phyloP scores from a whole-genome alignment of 768 basidiomycete genomes.

The Suillus americanus region DNA sequence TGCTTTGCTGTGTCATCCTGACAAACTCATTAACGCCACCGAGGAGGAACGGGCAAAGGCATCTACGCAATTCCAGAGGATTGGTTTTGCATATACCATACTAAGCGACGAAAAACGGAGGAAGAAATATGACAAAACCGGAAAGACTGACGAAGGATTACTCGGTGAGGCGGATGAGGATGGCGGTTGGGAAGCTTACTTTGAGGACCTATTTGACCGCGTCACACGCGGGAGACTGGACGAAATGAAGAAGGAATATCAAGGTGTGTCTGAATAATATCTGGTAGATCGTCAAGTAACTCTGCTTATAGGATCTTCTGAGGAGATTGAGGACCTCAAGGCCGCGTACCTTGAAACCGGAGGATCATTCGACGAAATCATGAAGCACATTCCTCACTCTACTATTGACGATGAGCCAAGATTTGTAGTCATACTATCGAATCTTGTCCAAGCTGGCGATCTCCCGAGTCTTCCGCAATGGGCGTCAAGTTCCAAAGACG shows the following conservation, averaged over 20 bases:
- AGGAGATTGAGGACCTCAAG: slow-evolving; percentile 81
- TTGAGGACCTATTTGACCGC: slow-evolving; percentile 83
- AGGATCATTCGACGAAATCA: slow-evolving; percentile 80
- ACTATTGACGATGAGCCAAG: slow-evolving; percentile 83
- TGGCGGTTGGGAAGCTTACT: slow-evolving; percentile 92
- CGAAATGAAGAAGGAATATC: slow-evolving; percentile 92
- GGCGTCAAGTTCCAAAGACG: slow-evolving; percentile 72
- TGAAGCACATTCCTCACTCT: slow-evolving; percentile 85
- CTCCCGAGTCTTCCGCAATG: slow-evolving; percentile 60
- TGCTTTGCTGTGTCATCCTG: slow-evolving; percentile 84
- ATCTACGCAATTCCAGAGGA: slow-evolving; percentile 82
- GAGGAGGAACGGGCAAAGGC: slow-evolving; percentile 65
- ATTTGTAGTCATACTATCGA: slow-evolving; percentile 67
- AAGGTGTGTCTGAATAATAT: slow-evolving; percentile 52
- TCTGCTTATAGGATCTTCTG: slow-evolving; percentile 63
- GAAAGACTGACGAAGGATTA: slow-evolving; percentile 79
- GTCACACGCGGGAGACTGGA: slow-evolving; percentile 86
- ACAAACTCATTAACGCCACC: slow-evolving; percentile 72
- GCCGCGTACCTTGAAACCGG: slow-evolving; percentile 66
- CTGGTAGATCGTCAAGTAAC: not conserved
- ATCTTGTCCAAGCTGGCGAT: slow-evolving; percentile 60
- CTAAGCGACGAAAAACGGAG: slow-evolving; percentile 76
- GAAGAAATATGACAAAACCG: slow-evolving; percentile 80
- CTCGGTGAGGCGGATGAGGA: slow-evolving; percentile 72
- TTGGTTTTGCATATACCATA: slow-evolving; percentile 93